Evolutionary conservation across 352 stramenopile genomes (phyloP).

Genomic region (Phytopythium cucurbitacearum): DNA sequence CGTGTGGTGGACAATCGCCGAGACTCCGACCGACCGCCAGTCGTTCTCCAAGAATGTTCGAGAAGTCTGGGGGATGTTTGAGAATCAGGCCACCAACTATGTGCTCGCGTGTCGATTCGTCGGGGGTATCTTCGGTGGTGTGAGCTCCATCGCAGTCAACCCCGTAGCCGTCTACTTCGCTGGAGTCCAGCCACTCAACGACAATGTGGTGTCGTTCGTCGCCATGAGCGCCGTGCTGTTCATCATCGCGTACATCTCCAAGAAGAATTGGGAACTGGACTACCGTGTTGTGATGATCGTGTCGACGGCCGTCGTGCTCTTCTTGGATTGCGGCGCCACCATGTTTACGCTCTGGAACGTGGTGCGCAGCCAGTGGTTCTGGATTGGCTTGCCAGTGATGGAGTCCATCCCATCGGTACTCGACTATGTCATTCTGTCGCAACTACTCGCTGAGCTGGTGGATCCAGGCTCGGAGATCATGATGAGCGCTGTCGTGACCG

Average conservation of each 20-base stretch:
- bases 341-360: constrained; percentile 60
- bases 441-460: constrained; percentile 44
- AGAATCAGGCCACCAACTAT: constrained; percentile 29
- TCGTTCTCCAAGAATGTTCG: constrained; percentile 19
- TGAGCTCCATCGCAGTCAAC: constrained; percentile 35
- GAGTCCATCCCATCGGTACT: constrained; percentile 46
- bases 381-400: constrained; percentile 54
- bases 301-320: constrained; percentile 22
- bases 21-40: constrained; percentile 5
- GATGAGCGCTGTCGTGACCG: constrained; percentile 39
- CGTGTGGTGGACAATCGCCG: constrained; percentile 21
- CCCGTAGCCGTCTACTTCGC: constrained; percentile 49
- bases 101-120: constrained; percentile 43
- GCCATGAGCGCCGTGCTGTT: constrained; percentile 23
- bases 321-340: constrained; percentile 34
- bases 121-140: constrained; percentile 22
- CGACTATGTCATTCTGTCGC: constrained; percentile 47
- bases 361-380: constrained; percentile 64
- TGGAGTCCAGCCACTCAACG: constrained; percentile 45
- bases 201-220: constrained; percentile 49
- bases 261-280: constrained; percentile 39
- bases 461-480: constrained; percentile 25
- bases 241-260: constrained; percentile 22
- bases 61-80: constrained; percentile 31
- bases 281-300: constrained; percentile 33